Evolutionary conservation across 768 basidiomycete genomes (phyloP), one percentile per base, ranked within the genome.

Genomic region (Lepiota subincarnata): DNA sequence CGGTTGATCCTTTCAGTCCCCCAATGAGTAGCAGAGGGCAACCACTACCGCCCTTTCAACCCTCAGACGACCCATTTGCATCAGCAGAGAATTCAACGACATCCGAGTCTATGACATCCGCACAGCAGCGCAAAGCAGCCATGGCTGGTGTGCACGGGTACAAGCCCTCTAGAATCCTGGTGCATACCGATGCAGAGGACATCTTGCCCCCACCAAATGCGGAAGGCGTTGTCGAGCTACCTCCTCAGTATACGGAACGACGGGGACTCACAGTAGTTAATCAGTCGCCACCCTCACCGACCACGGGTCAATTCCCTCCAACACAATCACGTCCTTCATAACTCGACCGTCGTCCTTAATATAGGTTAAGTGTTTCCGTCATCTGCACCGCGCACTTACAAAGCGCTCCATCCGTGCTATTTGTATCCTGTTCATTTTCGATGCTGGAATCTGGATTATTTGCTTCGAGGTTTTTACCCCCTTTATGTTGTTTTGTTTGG

Each of bases 151-250:
- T 66, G 24, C 59, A 73, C 5, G 50, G 57, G 12, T 73, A 79
- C 59, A 72, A 66, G 41, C 68, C 76, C 3, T 69, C 83, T 18
- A 78, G 84, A 43, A 85, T 81, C 63, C 73, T 89, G 53, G 58
- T 88, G 5, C 87, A 89, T 58, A 84, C 81, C 2, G 89, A 89
- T 62, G 77, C 76, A 6, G 86, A 86, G 49, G 87, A 89, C 60
- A 68, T 62, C 11, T 36, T 70, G 8, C 71, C 79, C 6, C 69
- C 66, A 37, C 66, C 68, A 18, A 71, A 72, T 48, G 75, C 71
- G 20, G 68, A 77, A 14, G 86, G 75, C 5, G 68, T 87, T 18
- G 75, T 89, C 5, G 88, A 90, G 67, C 74, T 89, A n/a, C 88
- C 88, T 22, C 87, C 87, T 13, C 82, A 82, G 63, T 90, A 90